Base-by-base conservation (phyloP, 2,329 filamentous ascomycete genomes). In the Aphanocladium album region DNA sequence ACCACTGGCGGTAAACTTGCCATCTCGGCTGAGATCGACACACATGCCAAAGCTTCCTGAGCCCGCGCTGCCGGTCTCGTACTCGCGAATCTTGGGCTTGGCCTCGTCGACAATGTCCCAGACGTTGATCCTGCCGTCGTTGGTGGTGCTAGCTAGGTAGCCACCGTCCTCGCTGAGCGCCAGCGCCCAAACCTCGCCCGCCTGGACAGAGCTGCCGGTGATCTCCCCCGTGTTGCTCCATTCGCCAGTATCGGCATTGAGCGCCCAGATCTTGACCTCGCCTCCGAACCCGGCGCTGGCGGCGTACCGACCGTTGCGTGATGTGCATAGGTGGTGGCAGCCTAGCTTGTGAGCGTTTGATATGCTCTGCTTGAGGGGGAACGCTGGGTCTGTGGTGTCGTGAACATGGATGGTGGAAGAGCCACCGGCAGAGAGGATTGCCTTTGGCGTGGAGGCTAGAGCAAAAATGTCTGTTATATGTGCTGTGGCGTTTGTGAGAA, bases 21-120 rank as follows among this genome's bases (percentile, higher is more conserved):
- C 93, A 73, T 99, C 89, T 21, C 78, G 75, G 67, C 84, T 87
- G 72, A 98, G 76, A 72, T 95, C 93, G 63, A 99, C 87, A 69
- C 89, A 89, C 77, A 95, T 85, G 41, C 92, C 93, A 76, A 97
- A 98, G 73, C 89, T 93, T 16, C 92, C 92, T 67, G 93, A 91
- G 1, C 77, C 78, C n/a, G 76, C 73, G 60, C 76, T 81, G 27
- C 79, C 80, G 11, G 93, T 97, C 77, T 96, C 92, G 70, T 95
- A 96, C 68, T 93, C 87, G 55, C 86, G 82, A 63, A 95, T 87
- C 74, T 89, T 90, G 60, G 82, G 77, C 66, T 79, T 79, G 23
- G 77, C 74, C 41, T 83, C 79, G 14, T 76, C 80, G 53, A 77
- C 70, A 33, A 88, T 74, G 70, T 96, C 88, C 91, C 93, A 98